Evolutionary conservation across 495 filamentous ascomycete species (phyloP).

Genomic region (Copromyces sp.): DNA sequence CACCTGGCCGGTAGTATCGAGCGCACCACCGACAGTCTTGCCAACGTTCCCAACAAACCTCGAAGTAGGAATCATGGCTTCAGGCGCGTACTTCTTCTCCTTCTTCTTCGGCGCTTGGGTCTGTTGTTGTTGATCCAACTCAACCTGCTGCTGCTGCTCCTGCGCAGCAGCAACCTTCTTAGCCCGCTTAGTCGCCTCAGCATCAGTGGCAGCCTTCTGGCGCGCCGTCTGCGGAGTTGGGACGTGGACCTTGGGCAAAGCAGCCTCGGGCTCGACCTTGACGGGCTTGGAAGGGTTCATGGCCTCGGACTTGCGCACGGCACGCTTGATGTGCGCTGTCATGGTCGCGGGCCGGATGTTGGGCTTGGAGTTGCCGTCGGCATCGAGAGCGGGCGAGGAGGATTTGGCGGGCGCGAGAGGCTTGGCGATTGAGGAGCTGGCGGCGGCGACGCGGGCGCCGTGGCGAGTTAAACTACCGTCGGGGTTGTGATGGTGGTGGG

Average conservation of each 20-base stretch:
- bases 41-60: conserved; percentile 3
- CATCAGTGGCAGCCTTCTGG: not conserved
- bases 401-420: conserved; percentile 1
- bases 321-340: conserved; percentile 14
- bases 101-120: conserved; percentile 7
- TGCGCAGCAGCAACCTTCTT: not conserved
- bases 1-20: not conserved
- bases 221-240: not conserved
- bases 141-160: not conserved
- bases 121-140: not conserved
- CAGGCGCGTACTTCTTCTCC: conserved; percentile 16
- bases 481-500: conserved; percentile 1
- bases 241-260: not conserved
- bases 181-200: not conserved
- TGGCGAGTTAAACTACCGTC: conserved; percentile 1
- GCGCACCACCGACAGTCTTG: not conserved
- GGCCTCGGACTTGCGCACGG: conserved; percentile 10
- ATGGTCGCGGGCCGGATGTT: conserved; percentile 10
- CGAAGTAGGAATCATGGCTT: conserved; percentile 13
- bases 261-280: not conserved
- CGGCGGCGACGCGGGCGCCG: not conserved
- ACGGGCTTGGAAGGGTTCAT: not conserved
- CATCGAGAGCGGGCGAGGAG: not conserved
- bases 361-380: not conserved
- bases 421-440: conserved; percentile 2